Conservation (phyloP, 2,329 filamentous ascomycete genomes). For the Pseudogymnoascus sp. region DNA sequence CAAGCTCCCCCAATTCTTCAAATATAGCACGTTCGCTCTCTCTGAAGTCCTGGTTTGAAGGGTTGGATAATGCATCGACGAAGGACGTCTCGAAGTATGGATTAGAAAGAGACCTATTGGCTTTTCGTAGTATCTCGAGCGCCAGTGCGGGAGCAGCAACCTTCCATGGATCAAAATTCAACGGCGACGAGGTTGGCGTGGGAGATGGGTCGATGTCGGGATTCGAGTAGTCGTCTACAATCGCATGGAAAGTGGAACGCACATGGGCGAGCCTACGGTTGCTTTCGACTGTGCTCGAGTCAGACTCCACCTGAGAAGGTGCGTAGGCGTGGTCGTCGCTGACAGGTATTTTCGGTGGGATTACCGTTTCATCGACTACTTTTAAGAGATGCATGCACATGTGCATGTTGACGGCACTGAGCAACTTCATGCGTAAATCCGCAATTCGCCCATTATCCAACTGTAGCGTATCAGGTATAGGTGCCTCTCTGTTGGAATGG, state of each 20-base stretch:
- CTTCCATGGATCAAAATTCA: slow-evolving; percentile 17
- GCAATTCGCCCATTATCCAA: slow-evolving; percentile 58
- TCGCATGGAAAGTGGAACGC: background rate
- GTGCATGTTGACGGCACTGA: slow-evolving; percentile 56
- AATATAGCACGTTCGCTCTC: background rate
- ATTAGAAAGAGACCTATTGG: slow-evolving; percentile 24
- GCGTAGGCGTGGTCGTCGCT: background rate
- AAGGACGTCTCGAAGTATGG: slow-evolving; percentile 13
- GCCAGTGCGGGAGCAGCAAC: background rate
- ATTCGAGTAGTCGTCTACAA: background rate
- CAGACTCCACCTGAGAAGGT: background rate
- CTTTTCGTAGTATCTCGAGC: slow-evolving; percentile 10
- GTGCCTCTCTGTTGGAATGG: slow-evolving; percentile 42
- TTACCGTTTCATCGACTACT: slow-evolving; percentile 21
- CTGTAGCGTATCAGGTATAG: slow-evolving; percentile 52
- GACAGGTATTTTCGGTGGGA: slow-evolving; percentile 12
- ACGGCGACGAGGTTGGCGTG: background rate
- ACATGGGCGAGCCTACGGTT: background rate
- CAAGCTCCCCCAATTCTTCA: background rate
- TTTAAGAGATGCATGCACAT: slow-evolving; percentile 41
- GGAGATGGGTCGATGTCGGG: background rate
- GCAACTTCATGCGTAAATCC: slow-evolving; percentile 54
- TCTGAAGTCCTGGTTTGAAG: background rate
- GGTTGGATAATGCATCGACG: background rate
- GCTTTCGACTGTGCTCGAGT: too few relatives aligned